Conservation (phyloP, 2,329 filamentous ascomycete genomes). For the Coniella vitis region DNA sequence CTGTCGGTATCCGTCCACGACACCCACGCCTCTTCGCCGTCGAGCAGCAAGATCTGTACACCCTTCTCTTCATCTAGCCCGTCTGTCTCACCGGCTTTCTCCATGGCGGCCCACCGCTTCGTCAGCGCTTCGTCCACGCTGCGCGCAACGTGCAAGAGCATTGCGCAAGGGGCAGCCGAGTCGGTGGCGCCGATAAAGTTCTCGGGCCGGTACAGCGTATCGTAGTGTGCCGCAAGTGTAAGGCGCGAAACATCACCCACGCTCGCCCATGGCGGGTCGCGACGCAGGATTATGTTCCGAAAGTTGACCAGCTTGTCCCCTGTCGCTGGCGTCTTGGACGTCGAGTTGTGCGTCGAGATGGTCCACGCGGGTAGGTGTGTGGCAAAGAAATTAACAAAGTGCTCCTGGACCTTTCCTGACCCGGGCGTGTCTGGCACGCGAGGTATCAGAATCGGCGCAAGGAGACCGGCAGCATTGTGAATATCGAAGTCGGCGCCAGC, state of each 20-base stretch:
- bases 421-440: constrained; percentile 70
- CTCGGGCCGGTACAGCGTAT: constrained; percentile 63
- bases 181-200: constrained; percentile 83
- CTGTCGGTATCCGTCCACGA: constrained; percentile 67
- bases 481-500: constrained; percentile 64
- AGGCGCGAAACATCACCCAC: constrained; percentile 65
- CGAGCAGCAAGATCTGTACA: constrained; percentile 71
- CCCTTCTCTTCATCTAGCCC: constrained; percentile 62
- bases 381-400: constrained; percentile 67
- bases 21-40: constrained; percentile 76
- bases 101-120: constrained; percentile 66
- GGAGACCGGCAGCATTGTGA: constrained; percentile 50
- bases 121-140: constrained; percentile 65
- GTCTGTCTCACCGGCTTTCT: constrained; percentile 43
- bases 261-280: constrained; percentile 70
- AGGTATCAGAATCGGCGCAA: constrained; percentile 69
- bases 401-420: constrained; percentile 57
- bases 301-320: constrained; percentile 61
- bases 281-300: constrained; percentile 66
- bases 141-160: constrained; percentile 71
- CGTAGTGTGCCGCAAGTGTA: constrained; percentile 79
- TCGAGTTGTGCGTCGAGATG: constrained; percentile 68
- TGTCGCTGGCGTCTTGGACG: constrained; percentile 60
- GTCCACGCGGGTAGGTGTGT: constrained; percentile 62
- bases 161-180: constrained; percentile 76